Evolutionary conservation across 106 monocot genomes (phyloP), one percentile per base, ranked within the genome.

Genomic region (Ottelia alismoides): DNA sequence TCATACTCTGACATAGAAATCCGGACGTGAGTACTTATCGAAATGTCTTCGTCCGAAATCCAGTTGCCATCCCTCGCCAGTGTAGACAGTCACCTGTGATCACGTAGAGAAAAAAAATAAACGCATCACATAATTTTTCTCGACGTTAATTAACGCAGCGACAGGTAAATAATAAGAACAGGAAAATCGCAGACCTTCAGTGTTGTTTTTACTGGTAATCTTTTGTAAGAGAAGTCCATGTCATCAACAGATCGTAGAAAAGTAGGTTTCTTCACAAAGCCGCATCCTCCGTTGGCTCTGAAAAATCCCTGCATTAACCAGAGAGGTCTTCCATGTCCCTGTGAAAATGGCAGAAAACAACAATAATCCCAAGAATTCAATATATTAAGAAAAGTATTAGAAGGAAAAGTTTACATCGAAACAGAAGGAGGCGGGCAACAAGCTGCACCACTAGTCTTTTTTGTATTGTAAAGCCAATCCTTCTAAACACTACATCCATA

Each of bases 251-350:
- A 46, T 47, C 66, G 30, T 56, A 90, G 69, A 53, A 90, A 80
- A 49, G 75, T 75, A 27, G 90, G 84, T 31, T 84, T 90, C 56
- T 77, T 90, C 0, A 92, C 57, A 55, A 78, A 92, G 28, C 91
- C 88, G 52, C 84, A 84, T 11, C 84, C 77, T 51, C 90, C 90
- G 60, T 90, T 84, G 7, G 74, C 90, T 57, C 64, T 74, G 57
- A 53, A 90, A 35, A 84, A 70, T 30, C 90, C 90, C 26, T 84
- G 84, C 90, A 90, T 90, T 60, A 84, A 64, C 80, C 80, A 80
- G 22, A 89, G 64, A 11, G 76, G 58, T 45, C 73, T 80, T 48
- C 80, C 83, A 72, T 84, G 67, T 29, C 88, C 83, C 83, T 90
- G n/a, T n/a, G n/a, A n/a, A n/a, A n/a, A n/a, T n/a, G n/a, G n/a